Percentiles rank a stretch among this genome's conserved stretches.
Evolutionary conservation across 345 rosid genomes (phyloP).

Genomic region (Citropsis articulata): DNA sequence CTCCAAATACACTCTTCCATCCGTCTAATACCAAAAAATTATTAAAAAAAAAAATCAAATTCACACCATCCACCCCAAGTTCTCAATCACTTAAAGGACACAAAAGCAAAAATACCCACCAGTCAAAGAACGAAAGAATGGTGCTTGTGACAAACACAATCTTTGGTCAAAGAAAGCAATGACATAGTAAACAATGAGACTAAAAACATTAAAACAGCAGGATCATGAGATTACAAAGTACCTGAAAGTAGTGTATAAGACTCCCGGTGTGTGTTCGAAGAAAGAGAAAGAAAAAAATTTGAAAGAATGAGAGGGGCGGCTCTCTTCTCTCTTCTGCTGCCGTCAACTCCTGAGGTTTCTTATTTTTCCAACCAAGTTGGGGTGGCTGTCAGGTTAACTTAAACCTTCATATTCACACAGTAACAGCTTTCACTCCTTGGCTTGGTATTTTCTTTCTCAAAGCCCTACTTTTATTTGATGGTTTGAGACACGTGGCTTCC

Average conservation of each 20-base stretch:
- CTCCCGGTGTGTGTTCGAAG: no score
- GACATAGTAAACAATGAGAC: conserved; percentile 10
- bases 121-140: neutral
- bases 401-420: neutral
- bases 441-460: neutral
- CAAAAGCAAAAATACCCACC: neutral
- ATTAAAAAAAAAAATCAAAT: neutral
- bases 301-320: conserved; percentile 19
- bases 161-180: conserved; percentile 5
- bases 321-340: conserved; percentile 1
- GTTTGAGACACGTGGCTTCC: conserved; percentile 3
- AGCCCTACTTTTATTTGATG: neutral
- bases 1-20: neutral
- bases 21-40: neutral
- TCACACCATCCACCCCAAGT: neutral
- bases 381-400: conserved; percentile 7
- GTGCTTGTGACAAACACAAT: neutral
- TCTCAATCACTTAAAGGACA: neutral
- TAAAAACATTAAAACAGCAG: neutral
- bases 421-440: neutral
- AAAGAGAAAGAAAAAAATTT: neutral
- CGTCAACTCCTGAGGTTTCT: conserved; percentile 22
- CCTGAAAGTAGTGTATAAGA: conserved; percentile 18
- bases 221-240: neutral
- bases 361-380: conserved; percentile 37